These are phyloP conservation scores for Sordariomycetes sp. DNA, from an alignment of 2,329 filamentous ascomycete species.

Conservation along the genomic window DNA sequence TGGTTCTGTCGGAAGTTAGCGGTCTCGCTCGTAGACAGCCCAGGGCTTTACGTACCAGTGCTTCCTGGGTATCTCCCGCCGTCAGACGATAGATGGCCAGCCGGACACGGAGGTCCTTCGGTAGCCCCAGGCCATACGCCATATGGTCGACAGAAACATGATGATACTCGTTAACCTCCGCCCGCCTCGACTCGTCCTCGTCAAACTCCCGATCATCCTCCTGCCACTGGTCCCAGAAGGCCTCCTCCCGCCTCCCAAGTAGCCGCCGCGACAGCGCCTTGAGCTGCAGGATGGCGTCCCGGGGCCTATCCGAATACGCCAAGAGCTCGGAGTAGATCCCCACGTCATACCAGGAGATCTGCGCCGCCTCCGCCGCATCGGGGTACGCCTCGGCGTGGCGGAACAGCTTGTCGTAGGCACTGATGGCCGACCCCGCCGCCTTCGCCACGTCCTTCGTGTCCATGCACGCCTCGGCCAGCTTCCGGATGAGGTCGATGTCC, in stretches of 20 bases:
- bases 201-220: constrained; percentile 90
- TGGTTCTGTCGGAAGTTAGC: constrained; percentile 5
- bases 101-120: constrained; percentile 73
- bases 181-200: constrained; percentile 56
- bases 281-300: constrained; percentile 56
- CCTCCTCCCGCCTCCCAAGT: constrained; percentile 62
- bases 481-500: constrained; percentile 43
- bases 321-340: constrained; percentile 80
- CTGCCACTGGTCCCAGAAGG: constrained; percentile 62
- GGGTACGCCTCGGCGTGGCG: constrained; percentile 23
- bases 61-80: constrained; percentile 59
- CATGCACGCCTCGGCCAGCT: constrained; percentile 45
- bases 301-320: constrained; percentile 49
- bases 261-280: constrained; percentile 73
- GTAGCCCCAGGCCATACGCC: constrained; percentile 63
- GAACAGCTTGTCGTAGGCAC: constrained; percentile 37
- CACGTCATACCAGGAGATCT: constrained; percentile 63
- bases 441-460: constrained; percentile 36
- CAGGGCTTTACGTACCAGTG: constrained; percentile 44
- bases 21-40: background rate
- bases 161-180: constrained; percentile 49
- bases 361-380: constrained; percentile 22
- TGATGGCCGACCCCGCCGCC: constrained; percentile 26
- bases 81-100: constrained; percentile 75
- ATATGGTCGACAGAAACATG: constrained; percentile 38